A percentile compares a stretch with the other conserved stretches of the same genome.
Evolutionary conservation across 2,329 filamentous ascomycete genomes (phyloP).

Genomic region (Epicoccum sorghinum): DNA sequence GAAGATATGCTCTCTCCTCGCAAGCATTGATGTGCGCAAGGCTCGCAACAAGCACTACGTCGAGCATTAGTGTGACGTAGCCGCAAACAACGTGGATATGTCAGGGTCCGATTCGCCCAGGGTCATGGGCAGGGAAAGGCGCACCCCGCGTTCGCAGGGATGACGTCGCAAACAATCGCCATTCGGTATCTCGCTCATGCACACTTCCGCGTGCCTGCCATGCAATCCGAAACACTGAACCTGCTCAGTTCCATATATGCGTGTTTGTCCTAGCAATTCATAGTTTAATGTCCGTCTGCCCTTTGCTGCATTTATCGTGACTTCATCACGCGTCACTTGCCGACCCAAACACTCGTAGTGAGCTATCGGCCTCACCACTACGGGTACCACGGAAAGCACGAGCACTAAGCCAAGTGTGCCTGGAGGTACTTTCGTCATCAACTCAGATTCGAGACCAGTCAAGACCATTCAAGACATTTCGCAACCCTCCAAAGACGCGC

Average conservation of each 20-base stretch:
- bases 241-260: neutral
- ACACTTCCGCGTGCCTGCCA: slow-evolving; percentile 2
- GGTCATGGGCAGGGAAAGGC: slow-evolving; percentile 6
- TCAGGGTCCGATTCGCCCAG: slow-evolving; percentile 11
- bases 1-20: neutral
- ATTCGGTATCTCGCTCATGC: slow-evolving; percentile 7
- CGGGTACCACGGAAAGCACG: slow-evolving; percentile 14
- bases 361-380: slow-evolving; percentile 8
- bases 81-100: neutral
- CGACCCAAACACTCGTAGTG: slow-evolving; percentile 2
- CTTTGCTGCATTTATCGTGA: slow-evolving; percentile 3
- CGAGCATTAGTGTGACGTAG: slow-evolving; percentile 3
- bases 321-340: slow-evolving; percentile 12
- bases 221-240: neutral
- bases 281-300: slow-evolving; percentile 2
- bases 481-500: neutral
- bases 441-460: neutral
- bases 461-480: neutral
- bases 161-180: slow-evolving; percentile 9
- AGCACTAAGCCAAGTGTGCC: neutral
- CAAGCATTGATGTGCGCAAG: neutral
- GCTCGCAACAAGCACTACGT: slow-evolving; percentile 13
- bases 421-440: slow-evolving; percentile 1
- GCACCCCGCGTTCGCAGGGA: slow-evolving; percentile 14
- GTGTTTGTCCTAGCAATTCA: neutral